phyloP scores from a whole-genome alignment of 805 yeast genomes.

The Saccharomycopsis guyanensis region DNA sequence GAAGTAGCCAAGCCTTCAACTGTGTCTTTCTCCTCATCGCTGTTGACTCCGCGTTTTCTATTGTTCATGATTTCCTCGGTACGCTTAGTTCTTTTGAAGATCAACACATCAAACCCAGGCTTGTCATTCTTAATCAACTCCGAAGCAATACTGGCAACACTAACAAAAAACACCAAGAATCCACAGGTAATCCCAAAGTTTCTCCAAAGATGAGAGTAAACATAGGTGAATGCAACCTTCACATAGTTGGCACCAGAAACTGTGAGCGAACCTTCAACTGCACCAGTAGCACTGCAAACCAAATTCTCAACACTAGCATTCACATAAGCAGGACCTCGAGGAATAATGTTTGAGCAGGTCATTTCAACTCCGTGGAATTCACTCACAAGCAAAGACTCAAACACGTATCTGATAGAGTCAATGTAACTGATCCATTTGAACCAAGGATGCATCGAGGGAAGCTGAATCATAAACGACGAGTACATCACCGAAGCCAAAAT shows the following conservation, averaged over 20 bases:
- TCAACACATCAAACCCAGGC: slow-evolving; percentile 34
- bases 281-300: slow-evolving; percentile 48
- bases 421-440: slow-evolving; percentile 44
- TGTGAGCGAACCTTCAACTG: slow-evolving; percentile 34
- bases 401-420: slow-evolving; percentile 42
- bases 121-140: slow-evolving; percentile 32
- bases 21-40: slow-evolving; percentile 28
- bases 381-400: slow-evolving; percentile 47
- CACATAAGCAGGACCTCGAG: slow-evolving; percentile 49
- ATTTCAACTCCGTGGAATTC: slow-evolving; percentile 50
- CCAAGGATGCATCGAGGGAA: slow-evolving; percentile 41
- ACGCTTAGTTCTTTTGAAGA: slow-evolving; percentile 42
- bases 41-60: slow-evolving; percentile 28
- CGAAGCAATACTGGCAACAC: slow-evolving; percentile 30
- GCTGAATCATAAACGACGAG: slow-evolving; percentile 42
- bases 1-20: no score
- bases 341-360: slow-evolving; percentile 43
- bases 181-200: slow-evolving; percentile 39
- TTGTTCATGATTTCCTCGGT: slow-evolving; percentile 15
- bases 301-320: slow-evolving; percentile 32
- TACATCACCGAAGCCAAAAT: slow-evolving; percentile 51
- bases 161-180: slow-evolving; percentile 34
- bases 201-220: slow-evolving; percentile 37
- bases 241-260: slow-evolving; percentile 50
- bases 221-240: slow-evolving; percentile 30